phyloP scores from a whole-genome alignment of 768 basidiomycete species.

The Leccinum boreale region DNA sequence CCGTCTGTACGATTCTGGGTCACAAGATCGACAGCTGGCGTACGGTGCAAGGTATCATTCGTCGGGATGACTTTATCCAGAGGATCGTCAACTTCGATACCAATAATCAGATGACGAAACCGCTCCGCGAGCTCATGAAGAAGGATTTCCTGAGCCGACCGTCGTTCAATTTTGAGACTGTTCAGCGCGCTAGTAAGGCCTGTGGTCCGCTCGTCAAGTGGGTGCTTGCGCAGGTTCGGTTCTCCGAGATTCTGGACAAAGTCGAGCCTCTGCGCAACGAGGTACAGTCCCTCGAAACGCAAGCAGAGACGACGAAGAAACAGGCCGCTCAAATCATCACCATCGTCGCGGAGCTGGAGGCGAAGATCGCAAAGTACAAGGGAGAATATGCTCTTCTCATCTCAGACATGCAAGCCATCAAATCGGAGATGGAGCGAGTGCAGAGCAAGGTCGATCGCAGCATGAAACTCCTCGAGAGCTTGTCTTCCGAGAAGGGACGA shows the following conservation, averaged over 20 bases:
- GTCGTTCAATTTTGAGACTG: constrained; percentile 91
- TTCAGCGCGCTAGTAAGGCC: constrained; percentile 92
- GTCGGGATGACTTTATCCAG: constrained; percentile 94
- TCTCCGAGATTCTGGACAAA: constrained; percentile 95
- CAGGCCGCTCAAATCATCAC: constrained; percentile 86
- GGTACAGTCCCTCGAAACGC: constrained; percentile 86
- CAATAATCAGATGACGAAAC: constrained; percentile 81
- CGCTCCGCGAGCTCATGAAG: constrained; percentile 87
- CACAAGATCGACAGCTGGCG: constrained; percentile 98
- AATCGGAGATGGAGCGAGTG: constrained; percentile 95
- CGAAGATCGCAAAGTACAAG: constrained; percentile 91
- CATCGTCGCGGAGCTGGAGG: constrained; percentile 90
- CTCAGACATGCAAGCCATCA: constrained; percentile 96
- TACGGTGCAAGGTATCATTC: constrained; percentile 91
- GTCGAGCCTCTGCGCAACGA: constrained; percentile 96
- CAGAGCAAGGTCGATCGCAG: constrained; percentile 96
- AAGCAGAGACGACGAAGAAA: constrained; percentile 93
- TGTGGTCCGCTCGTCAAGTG: constrained; percentile 98
- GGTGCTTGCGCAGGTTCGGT: constrained; percentile 95
- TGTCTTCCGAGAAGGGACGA: constrained; percentile 90
- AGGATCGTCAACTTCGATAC: constrained; percentile 97
- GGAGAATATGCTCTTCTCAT: constrained; percentile 96
- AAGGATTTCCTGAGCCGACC: constrained; percentile 88
- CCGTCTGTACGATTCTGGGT: constrained; percentile 93
- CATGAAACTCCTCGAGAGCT: constrained; percentile 89